Percentiles rank a stretch among this genome's conserved stretches.
Conservation (phyloP, 192 early-diverging fungal genomes). For the Coemansia sp. region DNA sequence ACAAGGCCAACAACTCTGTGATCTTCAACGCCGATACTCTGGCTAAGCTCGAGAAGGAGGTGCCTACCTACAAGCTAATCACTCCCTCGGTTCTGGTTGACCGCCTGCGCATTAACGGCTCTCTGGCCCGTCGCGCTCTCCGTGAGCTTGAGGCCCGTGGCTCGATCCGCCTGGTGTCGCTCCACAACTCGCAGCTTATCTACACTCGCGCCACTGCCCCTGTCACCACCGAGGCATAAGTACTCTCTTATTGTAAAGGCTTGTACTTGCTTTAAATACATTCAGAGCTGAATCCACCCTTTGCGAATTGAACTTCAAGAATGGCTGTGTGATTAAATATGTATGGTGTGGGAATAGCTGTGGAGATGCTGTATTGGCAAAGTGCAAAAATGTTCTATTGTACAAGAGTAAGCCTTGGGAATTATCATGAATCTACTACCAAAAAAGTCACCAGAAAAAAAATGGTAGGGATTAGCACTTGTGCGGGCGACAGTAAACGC, state of each 20-base stretch:
- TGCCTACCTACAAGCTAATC: slow-evolving; percentile 99
- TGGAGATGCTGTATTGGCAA: not conserved
- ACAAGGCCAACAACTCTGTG: slow-evolving; percentile 99
- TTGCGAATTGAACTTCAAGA: too few species aligned
- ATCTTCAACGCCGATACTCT: slow-evolving; percentile 95
- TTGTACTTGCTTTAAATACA: not conserved
- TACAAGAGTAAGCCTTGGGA: not conserved
- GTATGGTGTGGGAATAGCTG: not conserved
- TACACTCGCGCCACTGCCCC: slow-evolving; percentile 60
- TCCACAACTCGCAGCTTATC: slow-evolving; percentile 89
- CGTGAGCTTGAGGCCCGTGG: slow-evolving; percentile 90
- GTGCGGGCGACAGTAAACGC: not conserved
- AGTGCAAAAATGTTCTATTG: not conserved
- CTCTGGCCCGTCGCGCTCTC: slow-evolving; percentile 93
- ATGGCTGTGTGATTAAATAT: not conserved
- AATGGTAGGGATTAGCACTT: not conserved
- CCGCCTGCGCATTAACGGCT: slow-evolving; percentile 97
- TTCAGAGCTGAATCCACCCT: not conserved
- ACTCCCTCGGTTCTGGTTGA: slow-evolving; percentile 97
- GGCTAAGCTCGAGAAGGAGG: slow-evolving; percentile 99
- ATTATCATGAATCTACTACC: not conserved
- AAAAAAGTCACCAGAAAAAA: not conserved
- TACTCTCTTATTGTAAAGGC: not conserved
- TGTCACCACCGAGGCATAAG: slow-evolving; percentile 39
- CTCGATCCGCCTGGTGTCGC: slow-evolving; percentile 86